Base-by-base conservation (phyloP, 306 rosid species). In the Canavalia gladiata region DNA sequence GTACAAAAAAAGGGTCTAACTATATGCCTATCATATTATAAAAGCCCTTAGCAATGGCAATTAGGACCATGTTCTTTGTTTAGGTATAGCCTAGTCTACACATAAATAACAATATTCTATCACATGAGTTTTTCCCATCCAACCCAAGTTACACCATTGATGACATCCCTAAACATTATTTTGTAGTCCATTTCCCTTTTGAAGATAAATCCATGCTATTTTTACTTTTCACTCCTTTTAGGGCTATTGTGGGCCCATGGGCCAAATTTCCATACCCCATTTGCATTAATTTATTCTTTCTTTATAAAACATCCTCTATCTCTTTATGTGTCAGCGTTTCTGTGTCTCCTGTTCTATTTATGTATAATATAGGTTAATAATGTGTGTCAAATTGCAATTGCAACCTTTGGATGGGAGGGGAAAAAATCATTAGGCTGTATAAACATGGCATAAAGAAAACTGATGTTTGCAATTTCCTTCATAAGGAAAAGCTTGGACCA, bases 181-280 rank as follows among this genome's bases (percentile, higher is more conserved):
- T 30, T 66, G 2, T 51, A 37, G 29, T 77, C 54, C 41, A 49
- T 64, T 63, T 35, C 51, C 65, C 33, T 46, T 76, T 62, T 33
- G 39, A 46, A 45, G 28, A 41, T 60, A 62, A 34, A 12, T n/a
- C 47, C 49, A 33, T 60, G 60, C 49, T 62, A 62, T 33, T 46
- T 76, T 62, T 76, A 34, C 18, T 47, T 74, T 29, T 43, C 12
- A 33, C 58, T 39, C 54, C 62, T 54, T 56, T 56, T 74, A 28
- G 51, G 2, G 11, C 30, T 74, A 58, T 2, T 41, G 42, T 55
- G 43, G 31, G 33, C 31, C 68, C 7, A 30, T 46, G 2, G 34
- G 55, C 80, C 57, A 59, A 75, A 73, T 73, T 29, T 57, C 42
- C 46, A 58, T 76, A 6, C 0, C 30, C 35, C 45, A 25, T 60